Evolutionary conservation across 1,284 basidiomycete species (phyloP).

Genomic region (Cutaneotrichosporon mucoides): DNA sequence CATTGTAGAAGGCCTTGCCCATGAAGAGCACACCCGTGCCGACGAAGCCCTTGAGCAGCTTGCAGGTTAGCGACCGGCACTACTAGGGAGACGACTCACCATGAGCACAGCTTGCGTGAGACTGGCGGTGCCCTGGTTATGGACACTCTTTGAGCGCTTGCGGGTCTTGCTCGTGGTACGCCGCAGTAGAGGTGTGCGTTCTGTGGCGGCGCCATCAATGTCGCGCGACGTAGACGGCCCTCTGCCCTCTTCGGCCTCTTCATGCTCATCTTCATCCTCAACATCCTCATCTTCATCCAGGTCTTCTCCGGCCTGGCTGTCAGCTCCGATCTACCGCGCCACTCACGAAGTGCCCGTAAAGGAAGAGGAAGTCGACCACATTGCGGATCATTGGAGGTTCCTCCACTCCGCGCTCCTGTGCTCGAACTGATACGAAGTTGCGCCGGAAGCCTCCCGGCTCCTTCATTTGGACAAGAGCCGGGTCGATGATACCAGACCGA

Average conservation of each 20-base stretch:
- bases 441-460: conserved; percentile 90
- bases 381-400: conserved; percentile 68
- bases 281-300: conserved; percentile 76
- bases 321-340: neutral
- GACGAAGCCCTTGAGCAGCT: conserved; percentile 92
- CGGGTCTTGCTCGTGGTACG: conserved; percentile 52
- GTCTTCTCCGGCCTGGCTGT: conserved; percentile 78
- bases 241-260: conserved; percentile 11
- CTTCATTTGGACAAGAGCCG: conserved; percentile 82
- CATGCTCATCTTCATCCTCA: conserved; percentile 53
- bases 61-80: conserved; percentile 1
- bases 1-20: conserved; percentile 95
- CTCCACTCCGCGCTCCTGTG: conserved; percentile 62
- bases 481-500: conserved; percentile 53
- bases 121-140: conserved; percentile 72
- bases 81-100: conserved; percentile 54
- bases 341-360: conserved; percentile 90
- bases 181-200: conserved; percentile 16
- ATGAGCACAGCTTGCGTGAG: conserved; percentile 85
- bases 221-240: neutral
- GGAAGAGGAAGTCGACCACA: conserved; percentile 86
- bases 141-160: conserved; percentile 53
- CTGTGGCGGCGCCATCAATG: conserved; percentile 3
- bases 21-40: conserved; percentile 95
- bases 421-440: conserved; percentile 71